Evolutionary conservation across 768 basidiomycete genomes (phyloP).

Genomic region (Wakefieldia striispora): DNA sequence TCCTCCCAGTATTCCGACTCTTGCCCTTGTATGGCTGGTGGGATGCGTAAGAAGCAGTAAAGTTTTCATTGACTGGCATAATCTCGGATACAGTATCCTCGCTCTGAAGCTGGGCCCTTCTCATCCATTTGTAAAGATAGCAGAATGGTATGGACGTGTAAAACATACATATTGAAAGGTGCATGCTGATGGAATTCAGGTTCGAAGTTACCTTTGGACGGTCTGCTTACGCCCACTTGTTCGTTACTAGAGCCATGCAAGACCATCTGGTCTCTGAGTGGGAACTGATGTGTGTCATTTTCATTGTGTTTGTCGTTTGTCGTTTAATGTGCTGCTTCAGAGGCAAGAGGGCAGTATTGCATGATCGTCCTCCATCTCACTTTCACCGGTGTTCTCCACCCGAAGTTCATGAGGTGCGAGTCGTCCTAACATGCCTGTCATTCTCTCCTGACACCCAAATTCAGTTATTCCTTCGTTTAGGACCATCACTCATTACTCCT

Average conservation of each 20-base stretch:
- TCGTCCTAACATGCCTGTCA: neutral
- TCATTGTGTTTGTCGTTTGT: neutral
- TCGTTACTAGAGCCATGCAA: constrained; percentile 89
- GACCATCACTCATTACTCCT: constrained; percentile 35
- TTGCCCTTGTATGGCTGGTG: constrained; percentile 80
- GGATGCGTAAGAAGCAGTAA: constrained; percentile 68
- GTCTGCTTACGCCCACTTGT: constrained; percentile 83
- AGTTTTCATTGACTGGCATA: constrained; percentile 99
- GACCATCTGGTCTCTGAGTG: constrained; percentile 68
- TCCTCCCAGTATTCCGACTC: constrained; percentile 93
- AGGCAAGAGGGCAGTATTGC: constrained; percentile 73
- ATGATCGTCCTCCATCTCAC: constrained; percentile 87
- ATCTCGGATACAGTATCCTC: constrained; percentile 92
- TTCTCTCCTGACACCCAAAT: neutral
- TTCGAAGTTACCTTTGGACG: constrained; percentile 82
- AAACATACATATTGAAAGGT: neutral
- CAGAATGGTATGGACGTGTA: constrained; percentile 58
- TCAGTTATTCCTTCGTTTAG: constrained; percentile 53
- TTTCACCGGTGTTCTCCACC: constrained; percentile 71
- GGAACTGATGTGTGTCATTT: constrained; percentile 63
- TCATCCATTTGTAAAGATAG: constrained; percentile 70
- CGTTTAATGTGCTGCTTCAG: constrained; percentile 39
- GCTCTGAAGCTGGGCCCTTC: constrained; percentile 71
- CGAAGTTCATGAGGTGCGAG: constrained; percentile 72
- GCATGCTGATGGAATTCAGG: constrained; percentile 42